A percentile compares a stretch with the other conserved stretches of the same genome.
Evolutionary conservation across 2,329 filamentous ascomycete species (phyloP).

Genomic region (Lojkania enalia): DNA sequence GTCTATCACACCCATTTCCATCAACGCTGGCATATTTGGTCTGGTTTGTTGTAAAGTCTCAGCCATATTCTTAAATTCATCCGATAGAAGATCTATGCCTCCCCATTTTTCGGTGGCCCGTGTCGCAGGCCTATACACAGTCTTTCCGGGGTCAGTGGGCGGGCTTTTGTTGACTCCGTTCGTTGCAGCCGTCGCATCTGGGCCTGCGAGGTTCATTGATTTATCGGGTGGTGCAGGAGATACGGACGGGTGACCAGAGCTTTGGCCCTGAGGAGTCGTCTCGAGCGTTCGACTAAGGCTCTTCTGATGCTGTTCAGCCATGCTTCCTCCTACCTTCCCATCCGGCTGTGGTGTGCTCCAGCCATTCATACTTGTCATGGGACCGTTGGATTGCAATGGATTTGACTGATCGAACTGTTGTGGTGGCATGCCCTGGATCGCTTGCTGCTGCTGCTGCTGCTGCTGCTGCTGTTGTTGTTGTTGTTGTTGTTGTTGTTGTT

Average conservation of each 20-base stretch:
- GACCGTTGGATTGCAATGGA: constrained; percentile 52
- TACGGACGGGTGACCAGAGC: constrained; percentile 28
- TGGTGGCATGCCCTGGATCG: constrained; percentile 36
- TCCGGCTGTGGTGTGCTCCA: constrained; percentile 52
- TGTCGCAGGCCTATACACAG: constrained; percentile 35
- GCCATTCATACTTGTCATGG: constrained; percentile 51
- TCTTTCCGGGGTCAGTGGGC: constrained; percentile 29
- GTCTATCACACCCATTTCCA: constrained; percentile 85
- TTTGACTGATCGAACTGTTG: constrained; percentile 45
- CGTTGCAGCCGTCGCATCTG: constrained; percentile 20
- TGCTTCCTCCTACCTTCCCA: constrained; percentile 18
- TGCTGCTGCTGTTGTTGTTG: constrained; percentile 19
- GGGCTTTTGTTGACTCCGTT: constrained; percentile 13
- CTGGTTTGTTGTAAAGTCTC: constrained; percentile 68
- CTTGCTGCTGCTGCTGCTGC: constrained; percentile 22
- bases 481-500: constrained; percentile 26
- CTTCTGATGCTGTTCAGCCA: constrained; percentile 36
- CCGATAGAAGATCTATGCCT: constrained; percentile 46
- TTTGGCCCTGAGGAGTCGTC: constrained; percentile 39
- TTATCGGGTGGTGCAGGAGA: constrained; percentile 34
- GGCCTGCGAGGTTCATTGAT: constrained; percentile 22
- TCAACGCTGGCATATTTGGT: constrained; percentile 73
- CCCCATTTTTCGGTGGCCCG: constrained; percentile 34
- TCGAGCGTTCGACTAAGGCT: constrained; percentile 44
- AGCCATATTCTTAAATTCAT: constrained; percentile 72